Conservation (phyloP, 352 stramenopile genomes). For the Pythium pyrilobum region DNA sequence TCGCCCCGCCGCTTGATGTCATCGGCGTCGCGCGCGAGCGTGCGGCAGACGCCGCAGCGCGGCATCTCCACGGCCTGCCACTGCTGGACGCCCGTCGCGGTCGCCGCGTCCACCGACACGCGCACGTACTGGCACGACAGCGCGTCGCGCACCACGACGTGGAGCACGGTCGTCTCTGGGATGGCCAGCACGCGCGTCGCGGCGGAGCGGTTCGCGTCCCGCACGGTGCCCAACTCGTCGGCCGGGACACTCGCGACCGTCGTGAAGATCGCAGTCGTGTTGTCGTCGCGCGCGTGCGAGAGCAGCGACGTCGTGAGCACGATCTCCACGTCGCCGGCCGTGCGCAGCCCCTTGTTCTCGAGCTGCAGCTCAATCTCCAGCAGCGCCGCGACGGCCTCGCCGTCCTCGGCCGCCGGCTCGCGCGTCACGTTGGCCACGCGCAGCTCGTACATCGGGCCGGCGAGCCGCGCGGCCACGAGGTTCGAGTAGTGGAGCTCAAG, state of each 20-base stretch:
- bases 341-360: conserved; percentile 10
- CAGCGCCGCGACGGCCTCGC: not conserved
- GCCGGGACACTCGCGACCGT: not conserved
- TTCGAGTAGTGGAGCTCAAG: conserved; percentile 76
- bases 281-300: not conserved
- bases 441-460: conserved; percentile 54
- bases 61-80: conserved; percentile 15
- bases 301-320: conserved; percentile 6
- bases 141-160: conserved; percentile 18
- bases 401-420: not conserved
- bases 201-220: not conserved
- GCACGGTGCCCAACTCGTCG: conserved; percentile 2
- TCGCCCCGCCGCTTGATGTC: not conserved
- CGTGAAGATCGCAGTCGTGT: not conserved
- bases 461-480: conserved; percentile 38
- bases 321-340: conserved; percentile 15
- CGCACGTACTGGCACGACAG: conserved; percentile 22
- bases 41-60: conserved; percentile 16
- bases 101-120: not conserved
- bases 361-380: conserved; percentile 8
- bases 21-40: not conserved
- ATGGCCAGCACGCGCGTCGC: conserved; percentile 6
- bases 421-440: conserved; percentile 21
- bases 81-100: conserved; percentile 8
- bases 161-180: conserved; percentile 7